These are phyloP conservation scores for Pigoraptor vietnamica DNA, from an alignment of 78 protist genomes.

Conservation along the genomic window DNA sequence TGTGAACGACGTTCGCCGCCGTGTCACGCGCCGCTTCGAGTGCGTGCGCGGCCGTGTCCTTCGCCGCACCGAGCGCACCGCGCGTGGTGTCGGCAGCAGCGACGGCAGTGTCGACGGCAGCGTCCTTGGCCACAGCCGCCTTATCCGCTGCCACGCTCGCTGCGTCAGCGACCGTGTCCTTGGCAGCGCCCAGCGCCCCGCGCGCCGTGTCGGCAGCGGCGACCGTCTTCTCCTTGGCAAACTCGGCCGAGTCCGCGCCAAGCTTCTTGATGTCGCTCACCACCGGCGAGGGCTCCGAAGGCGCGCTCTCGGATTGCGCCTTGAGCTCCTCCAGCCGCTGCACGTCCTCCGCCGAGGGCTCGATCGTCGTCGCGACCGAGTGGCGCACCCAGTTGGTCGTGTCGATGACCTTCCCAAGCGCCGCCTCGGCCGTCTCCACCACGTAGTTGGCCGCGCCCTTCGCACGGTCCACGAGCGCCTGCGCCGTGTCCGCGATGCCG, in stretches of 20 bases:
- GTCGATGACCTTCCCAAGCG: not conserved
- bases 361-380: not conserved
- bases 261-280: not conserved
- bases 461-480: not conserved
- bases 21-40: not conserved
- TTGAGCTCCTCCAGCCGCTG: not conserved
- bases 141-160: not conserved
- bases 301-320: not conserved
- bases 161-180: not conserved
- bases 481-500: not conserved
- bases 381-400: not conserved
- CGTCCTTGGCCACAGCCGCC: not conserved
- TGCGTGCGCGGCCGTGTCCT: not conserved
- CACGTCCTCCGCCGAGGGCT: not conserved
- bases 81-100: not conserved
- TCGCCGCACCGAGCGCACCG: not conserved
- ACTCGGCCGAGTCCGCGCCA: not conserved
- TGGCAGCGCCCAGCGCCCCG: not conserved
- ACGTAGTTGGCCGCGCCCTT: not conserved
- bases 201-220: not conserved
- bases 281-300: not conserved
- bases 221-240: not conserved
- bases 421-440: not conserved
- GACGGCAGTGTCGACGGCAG: not conserved
- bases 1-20: not conserved